Conservation (phyloP, 768 basidiomycete species). For the Daedaleopsis sinensis region DNA sequence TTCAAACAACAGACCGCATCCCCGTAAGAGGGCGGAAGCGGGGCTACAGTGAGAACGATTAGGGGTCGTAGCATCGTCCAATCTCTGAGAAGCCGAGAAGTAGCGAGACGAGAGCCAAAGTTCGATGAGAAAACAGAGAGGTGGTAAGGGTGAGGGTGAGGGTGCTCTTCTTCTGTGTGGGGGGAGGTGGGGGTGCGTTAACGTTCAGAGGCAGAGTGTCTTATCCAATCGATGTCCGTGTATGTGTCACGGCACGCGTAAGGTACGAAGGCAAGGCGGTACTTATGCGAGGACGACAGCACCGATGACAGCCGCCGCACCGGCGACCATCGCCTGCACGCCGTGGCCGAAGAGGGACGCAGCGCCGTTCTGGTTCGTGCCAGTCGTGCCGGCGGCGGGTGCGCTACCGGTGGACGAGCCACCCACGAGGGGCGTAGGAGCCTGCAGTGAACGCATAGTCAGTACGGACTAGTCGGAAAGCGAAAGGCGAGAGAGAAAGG, state of each 20-base stretch:
- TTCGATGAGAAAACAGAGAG: neutral
- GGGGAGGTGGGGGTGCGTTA: neutral
- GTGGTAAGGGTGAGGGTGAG: neutral
- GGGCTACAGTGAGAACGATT: too few species aligned
- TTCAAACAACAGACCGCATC: too few species aligned
- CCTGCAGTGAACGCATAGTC: neutral
- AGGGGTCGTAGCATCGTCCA: too few species aligned
- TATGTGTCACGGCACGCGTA: neutral
- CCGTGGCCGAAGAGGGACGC: neutral
- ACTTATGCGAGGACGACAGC: neutral
- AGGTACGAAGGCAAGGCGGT: too few species aligned
- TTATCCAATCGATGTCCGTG: neutral
- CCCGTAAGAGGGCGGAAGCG: too few species aligned
- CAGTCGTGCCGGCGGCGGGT: neutral
- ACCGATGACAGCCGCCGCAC: neutral
- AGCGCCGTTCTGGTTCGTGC: neutral
- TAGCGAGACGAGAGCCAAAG: neutral
- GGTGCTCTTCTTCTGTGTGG: neutral
- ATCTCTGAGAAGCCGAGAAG: too few species aligned
- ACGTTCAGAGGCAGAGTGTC: neutral
- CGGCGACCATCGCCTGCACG: neutral
- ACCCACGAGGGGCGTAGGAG: neutral
- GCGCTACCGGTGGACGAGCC: neutral
- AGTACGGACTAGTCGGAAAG: too few species aligned
- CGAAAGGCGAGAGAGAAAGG: too few species aligned